Conservation (phyloP, 768 basidiomycete genomes). For the Agrocybe praecox region DNA sequence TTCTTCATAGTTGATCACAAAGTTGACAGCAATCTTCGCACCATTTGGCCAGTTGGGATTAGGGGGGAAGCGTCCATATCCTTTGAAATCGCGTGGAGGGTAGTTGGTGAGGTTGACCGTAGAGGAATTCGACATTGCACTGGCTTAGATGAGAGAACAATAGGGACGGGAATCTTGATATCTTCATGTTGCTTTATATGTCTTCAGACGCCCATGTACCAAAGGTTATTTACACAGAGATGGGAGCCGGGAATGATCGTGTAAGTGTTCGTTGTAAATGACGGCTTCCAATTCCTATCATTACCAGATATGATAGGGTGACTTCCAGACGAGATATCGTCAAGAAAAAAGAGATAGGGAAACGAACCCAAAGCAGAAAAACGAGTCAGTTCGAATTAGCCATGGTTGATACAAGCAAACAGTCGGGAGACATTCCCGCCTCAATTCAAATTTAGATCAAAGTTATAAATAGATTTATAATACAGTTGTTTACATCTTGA, state of each 20-base stretch:
- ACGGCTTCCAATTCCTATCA: no score
- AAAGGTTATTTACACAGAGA: no score
- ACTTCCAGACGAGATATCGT: no score
- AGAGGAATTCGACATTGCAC: neutral
- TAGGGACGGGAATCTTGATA: neutral
- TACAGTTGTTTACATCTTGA: neutral
- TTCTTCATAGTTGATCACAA: conserved; percentile 20
- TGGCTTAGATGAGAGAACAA: neutral
- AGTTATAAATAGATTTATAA: neutral
- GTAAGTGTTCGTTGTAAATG: no score
- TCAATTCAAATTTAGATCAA: neutral
- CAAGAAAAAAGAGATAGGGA: no score
- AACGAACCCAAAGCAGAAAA: no score
- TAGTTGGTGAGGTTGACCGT: conserved; percentile 10
- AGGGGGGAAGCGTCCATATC: conserved; percentile 17
- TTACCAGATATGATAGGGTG: no score
- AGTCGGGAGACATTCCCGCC: neutral
- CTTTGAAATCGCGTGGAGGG: conserved; percentile 15
- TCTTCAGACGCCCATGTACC: no score
- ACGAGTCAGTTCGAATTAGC: no score
- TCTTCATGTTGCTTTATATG: no score
- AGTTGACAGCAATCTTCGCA: conserved; percentile 18
- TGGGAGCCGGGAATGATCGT: no score
- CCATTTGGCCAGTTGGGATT: conserved; percentile 19
- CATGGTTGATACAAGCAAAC: no score